A percentile compares a stretch with the other conserved stretches of the same genome.
Evolutionary conservation across 2,329 filamentous ascomycete species (phyloP).

Genomic region (Curvularia eragrostidis): DNA sequence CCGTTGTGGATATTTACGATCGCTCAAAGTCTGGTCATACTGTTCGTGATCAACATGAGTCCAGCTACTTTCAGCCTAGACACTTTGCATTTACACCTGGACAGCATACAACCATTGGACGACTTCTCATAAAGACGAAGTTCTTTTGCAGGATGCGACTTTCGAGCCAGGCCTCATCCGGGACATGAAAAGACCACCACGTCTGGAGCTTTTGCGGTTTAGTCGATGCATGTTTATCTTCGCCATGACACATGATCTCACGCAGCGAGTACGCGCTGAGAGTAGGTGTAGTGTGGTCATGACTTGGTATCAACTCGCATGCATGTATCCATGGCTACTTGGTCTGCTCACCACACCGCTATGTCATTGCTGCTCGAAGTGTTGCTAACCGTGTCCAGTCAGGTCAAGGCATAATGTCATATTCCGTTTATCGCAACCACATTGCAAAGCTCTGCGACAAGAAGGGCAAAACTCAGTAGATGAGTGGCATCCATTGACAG

Average conservation of each 20-base stretch:
- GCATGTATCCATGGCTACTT: constrained; percentile 21
- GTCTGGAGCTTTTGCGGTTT: constrained; percentile 14
- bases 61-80: background rate
- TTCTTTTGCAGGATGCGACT: constrained; percentile 22
- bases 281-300: constrained; percentile 28
- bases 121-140: constrained; percentile 25
- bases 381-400: constrained; percentile 26
- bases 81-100: background rate
- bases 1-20: background rate
- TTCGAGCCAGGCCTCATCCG: constrained; percentile 11
- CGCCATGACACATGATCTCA: constrained; percentile 35
- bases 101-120: constrained; percentile 15
- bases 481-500: constrained; percentile 11
- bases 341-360: constrained; percentile 25
- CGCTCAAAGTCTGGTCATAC: background rate
- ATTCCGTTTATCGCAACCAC: constrained; percentile 33
- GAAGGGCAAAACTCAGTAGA: background rate
- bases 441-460: background rate
- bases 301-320: constrained; percentile 31
- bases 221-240: constrained; percentile 35
- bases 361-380: constrained; percentile 30
- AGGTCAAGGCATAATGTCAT: constrained; percentile 17
- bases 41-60: background rate
- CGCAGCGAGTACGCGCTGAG: constrained; percentile 29
- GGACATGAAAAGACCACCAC: constrained; percentile 1